These are phyloP conservation scores for Yarrowia divulgata DNA, from an alignment of 805 yeast genomes.

Conservation along the genomic window DNA sequence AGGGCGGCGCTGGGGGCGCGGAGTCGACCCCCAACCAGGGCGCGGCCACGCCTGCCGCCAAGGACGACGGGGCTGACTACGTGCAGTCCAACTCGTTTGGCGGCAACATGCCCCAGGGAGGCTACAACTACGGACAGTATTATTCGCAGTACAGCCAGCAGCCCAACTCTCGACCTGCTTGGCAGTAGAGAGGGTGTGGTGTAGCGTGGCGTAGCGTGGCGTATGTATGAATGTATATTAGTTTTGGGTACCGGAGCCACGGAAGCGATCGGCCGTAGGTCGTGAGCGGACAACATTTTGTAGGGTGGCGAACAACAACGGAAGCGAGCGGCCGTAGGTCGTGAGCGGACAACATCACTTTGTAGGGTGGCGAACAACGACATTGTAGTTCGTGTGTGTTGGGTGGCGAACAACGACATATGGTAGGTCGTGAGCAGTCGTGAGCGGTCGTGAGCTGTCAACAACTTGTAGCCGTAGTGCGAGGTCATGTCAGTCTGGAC, in stretches of 20 bases:
- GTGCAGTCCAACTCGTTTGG: conserved; percentile 23
- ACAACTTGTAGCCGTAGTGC: too few relatives aligned
- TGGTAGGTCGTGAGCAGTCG: too few relatives aligned
- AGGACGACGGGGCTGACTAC: conserved; percentile 24
- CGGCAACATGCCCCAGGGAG: conserved; percentile 39
- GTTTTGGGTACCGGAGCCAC: conserved; percentile 2
- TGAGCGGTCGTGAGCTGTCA: too few relatives aligned
- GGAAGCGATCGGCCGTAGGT: not conserved
- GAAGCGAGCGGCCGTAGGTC: not conserved
- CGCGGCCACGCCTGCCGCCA: conserved; percentile 18
- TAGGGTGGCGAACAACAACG: not conserved
- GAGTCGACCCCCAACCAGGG: conserved; percentile 17
- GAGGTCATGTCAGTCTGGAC: too few relatives aligned
- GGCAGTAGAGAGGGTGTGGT: conserved; percentile 11
- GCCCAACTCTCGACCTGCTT: conserved; percentile 35
- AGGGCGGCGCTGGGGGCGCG: conserved; percentile 6
- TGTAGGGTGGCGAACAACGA: too few relatives aligned
- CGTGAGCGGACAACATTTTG: not conserved
- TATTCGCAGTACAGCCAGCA: conserved; percentile 39
- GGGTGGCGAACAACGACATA: too few relatives aligned
- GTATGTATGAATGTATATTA: conserved; percentile 36
- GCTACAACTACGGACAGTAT: conserved; percentile 39
- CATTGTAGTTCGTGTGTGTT: too few relatives aligned
- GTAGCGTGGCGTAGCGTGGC: too few relatives aligned
- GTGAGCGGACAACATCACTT: too few relatives aligned